phyloP scores from a whole-genome alignment of 2,329 filamentous ascomycete species.

The Coniochaeta pulveracea region DNA sequence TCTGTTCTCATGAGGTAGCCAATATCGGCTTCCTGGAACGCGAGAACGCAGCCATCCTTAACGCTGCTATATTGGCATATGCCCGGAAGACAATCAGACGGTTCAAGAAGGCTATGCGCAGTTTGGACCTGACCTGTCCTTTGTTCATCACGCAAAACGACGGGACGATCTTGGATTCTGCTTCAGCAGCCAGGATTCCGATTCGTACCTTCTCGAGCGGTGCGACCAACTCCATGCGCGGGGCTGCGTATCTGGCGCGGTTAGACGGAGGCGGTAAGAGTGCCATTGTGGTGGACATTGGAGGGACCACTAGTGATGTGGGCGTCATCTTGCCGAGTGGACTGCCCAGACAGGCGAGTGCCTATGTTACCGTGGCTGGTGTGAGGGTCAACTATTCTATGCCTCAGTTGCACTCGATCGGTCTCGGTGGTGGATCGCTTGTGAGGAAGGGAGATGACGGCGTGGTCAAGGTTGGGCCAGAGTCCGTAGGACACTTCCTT shows the following conservation, averaged over 20 bases:
- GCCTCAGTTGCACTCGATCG: constrained; percentile 26
- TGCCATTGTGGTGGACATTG: constrained; percentile 37
- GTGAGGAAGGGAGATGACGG: constrained; percentile 17
- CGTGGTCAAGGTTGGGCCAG: constrained; percentile 30
- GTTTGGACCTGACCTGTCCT: constrained; percentile 22
- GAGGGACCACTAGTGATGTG: constrained; percentile 41
- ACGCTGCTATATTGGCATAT: constrained; percentile 35
- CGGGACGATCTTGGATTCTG: constrained; percentile 31
- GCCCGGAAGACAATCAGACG: constrained; percentile 31
- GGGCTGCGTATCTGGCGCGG: constrained; percentile 32
- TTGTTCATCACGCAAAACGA: constrained; percentile 40
- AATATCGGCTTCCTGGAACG: constrained; percentile 31
- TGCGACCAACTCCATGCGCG: constrained; percentile 27
- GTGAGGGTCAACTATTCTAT: constrained; percentile 29
- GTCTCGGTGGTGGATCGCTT: constrained; percentile 30
- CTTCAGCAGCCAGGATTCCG: constrained; percentile 28
- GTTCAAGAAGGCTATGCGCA: constrained; percentile 31
- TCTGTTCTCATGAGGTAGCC: constrained; percentile 21
- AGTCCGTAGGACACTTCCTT: constrained; percentile 37
- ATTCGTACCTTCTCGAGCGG: constrained; percentile 31
- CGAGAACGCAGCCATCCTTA: constrained; percentile 42
- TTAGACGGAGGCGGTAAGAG: constrained; percentile 21
- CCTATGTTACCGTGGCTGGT: constrained; percentile 31
- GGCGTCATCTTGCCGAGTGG: constrained; percentile 35
- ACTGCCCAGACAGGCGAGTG: constrained; percentile 33